Conservation (phyloP, 768 basidiomycete genomes). For the Agaricus subrufescens region DNA sequence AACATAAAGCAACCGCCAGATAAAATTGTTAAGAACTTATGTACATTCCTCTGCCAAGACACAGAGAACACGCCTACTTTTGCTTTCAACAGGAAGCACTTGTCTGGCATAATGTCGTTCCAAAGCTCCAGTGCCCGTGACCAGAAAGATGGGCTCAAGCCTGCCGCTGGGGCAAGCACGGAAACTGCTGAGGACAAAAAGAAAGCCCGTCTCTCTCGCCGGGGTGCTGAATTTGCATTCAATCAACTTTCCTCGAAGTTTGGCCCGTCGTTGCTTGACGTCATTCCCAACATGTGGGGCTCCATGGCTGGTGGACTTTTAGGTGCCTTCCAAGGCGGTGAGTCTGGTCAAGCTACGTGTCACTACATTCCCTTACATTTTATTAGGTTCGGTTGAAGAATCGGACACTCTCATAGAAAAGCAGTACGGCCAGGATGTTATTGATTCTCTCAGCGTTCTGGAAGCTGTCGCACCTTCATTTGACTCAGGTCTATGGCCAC, state of each 20-base stretch:
- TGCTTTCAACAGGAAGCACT: slow-evolving; percentile 52
- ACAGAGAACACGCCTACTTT: slow-evolving; percentile 88
- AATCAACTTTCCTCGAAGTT: slow-evolving; percentile 73
- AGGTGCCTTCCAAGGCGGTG: slow-evolving; percentile 64
- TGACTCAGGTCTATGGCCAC: slow-evolving; percentile 63
- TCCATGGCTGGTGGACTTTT: slow-evolving; percentile 81
- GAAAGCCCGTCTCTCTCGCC: slow-evolving; percentile 67
- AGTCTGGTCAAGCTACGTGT: slow-evolving; percentile 14
- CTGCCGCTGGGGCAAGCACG: slow-evolving; percentile 33
- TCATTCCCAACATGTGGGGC: slow-evolving; percentile 94
- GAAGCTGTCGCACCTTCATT: slow-evolving; percentile 78
- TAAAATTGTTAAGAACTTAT: slow-evolving; percentile 96
- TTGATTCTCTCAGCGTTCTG: slow-evolving; percentile 89
- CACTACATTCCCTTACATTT: background rate
- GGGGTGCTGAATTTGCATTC: slow-evolving; percentile 86
- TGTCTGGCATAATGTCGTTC: slow-evolving; percentile 78
- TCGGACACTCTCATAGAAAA: slow-evolving; percentile 66
- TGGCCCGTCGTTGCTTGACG: slow-evolving; percentile 62
- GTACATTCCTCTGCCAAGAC: slow-evolving; percentile 95
- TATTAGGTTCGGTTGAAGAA: slow-evolving; percentile 46
- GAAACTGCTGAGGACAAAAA: slow-evolving; percentile 49
- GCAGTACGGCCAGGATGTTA: slow-evolving; percentile 80
- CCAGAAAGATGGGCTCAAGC: slow-evolving; percentile 19
- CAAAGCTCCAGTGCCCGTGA: slow-evolving; percentile 31
- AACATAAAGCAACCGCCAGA: slow-evolving; percentile 81